Evolutionary conservation across 192 early-diverging fungal genomes (phyloP), one percentile per base, ranked within the genome.

Genomic region (Rhizophagus prolifer): DNA sequence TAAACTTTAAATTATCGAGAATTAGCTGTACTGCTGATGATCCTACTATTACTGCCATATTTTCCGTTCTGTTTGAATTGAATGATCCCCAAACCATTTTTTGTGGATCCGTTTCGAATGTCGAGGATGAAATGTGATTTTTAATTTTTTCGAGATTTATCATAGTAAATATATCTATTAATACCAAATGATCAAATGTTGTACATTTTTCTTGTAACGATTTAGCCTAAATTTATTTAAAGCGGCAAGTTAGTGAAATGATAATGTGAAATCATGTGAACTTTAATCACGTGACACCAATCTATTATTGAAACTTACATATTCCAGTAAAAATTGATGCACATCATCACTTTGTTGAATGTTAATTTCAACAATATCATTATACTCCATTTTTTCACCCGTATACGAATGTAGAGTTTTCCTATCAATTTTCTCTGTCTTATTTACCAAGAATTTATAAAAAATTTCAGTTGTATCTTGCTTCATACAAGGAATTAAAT

Each of bases 311-410:
- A 34, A 34, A 63, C 23, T 82, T 79, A 85, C 83, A 28, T 62
- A 31, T 62, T 75, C 75, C 58, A 85, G 68, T 66, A 21, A 12
- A 73, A 38, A 47, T 76, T 72, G 13, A 26, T 73, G 54, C 79
- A 58, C 16, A 61, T 68, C 44, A 69, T 67, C 36, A 74, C 79
- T 30, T 12, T 44, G 9, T 12, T 44, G 41, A 50, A 21, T 7
- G 1, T 71, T 41, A 58, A 44, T 41, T 76, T 85, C 80, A 4
- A 78, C 74, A n/a, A 80, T 26, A 72, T 90, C 88, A 54, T 83
- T 75, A 78, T 74, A 90, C 72, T 90, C 88, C 79, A 87, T 86
- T 14, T 80, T 77, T 74, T 90, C 88, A 7, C 80, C 78, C 38
- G 81, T 78, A 61, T 86, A 68, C 58, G 70, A 63, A 61, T 82